These are phyloP conservation scores for Boletus pseudopeckii DNA, from an alignment of 768 basidiomycete species.

Conservation along the genomic window DNA sequence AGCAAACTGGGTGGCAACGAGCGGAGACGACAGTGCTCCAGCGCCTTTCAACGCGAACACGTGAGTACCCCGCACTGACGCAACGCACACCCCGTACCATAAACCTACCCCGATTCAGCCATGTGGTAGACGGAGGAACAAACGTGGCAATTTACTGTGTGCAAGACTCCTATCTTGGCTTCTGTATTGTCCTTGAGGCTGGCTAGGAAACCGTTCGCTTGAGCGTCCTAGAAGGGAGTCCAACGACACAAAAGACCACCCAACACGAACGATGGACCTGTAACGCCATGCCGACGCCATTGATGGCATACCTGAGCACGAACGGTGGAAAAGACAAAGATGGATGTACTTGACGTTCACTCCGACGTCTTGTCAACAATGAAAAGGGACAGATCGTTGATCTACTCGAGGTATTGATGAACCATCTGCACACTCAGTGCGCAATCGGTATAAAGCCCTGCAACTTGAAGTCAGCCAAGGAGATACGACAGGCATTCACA, in stretches of 20 bases:
- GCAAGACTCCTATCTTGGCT: conserved; percentile 40
- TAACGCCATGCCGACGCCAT: conserved; percentile 43
- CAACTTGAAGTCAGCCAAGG: no score
- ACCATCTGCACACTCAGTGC: no score
- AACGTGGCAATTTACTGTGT: conserved; percentile 34
- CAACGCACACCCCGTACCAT: conserved; percentile 28
- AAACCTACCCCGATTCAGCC: conserved; percentile 20
- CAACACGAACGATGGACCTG: conserved; percentile 35
- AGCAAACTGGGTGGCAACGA: conserved; percentile 80
- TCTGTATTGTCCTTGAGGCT: conserved; percentile 37
- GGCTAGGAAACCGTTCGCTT: conserved; percentile 45
- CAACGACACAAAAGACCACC: neutral
- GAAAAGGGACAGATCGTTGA: no score
- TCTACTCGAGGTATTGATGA: no score
- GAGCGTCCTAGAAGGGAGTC: conserved; percentile 37
- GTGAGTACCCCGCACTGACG: conserved; percentile 5
- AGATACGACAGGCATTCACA: no score
- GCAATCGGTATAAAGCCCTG: no score
- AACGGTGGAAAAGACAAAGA: conserved; percentile 44
- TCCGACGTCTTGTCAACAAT: no score
- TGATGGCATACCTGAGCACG: no score
- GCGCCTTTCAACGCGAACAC: conserved; percentile 40
- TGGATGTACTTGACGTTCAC: no score
- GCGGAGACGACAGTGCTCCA: conserved; percentile 66
- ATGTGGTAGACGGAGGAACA: conserved; percentile 20